Evolutionary conservation across 139 green algal genomes (phyloP).

Genomic region (Chlorella sp.): DNA sequence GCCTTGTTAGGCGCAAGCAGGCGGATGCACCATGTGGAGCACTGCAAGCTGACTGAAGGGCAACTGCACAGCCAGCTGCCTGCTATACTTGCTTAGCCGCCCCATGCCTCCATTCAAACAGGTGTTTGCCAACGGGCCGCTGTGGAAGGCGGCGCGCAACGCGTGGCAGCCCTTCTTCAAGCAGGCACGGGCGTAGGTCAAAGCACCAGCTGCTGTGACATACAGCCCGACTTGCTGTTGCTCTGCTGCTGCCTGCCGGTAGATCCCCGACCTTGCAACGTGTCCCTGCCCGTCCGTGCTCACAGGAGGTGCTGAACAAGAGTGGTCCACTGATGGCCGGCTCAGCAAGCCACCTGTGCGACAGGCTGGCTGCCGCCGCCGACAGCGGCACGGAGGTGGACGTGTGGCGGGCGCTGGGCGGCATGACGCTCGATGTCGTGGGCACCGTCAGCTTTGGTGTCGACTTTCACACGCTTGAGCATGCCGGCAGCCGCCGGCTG

Average conservation of each 20-base stretch:
- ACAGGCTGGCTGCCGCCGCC: conserved; percentile 38
- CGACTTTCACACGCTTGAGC: not conserved
- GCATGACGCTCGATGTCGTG: conserved; percentile 68
- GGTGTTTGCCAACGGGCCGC: not conserved
- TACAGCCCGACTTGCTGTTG: too few species aligned
- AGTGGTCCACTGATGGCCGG: conserved; percentile 45
- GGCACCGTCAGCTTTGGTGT: conserved; percentile 59
- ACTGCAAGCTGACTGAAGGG: not conserved
- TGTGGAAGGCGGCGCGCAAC: not conserved
- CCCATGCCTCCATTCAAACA: not conserved
- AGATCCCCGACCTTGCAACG: too few species aligned
- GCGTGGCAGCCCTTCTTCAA: conserved; percentile 9
- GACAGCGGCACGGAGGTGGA: conserved; percentile 42
- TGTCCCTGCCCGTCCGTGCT: too few species aligned
- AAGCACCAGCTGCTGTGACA: too few species aligned
- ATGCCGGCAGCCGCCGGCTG: too few species aligned
- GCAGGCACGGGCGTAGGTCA: not conserved
- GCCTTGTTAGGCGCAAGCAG: too few species aligned
- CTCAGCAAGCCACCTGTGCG: conserved; percentile 43
- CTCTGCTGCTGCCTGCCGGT: too few species aligned
- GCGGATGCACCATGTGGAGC: not conserved
- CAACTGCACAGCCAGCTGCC: too few species aligned
- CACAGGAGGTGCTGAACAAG: not conserved
- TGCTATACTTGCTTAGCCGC: too few species aligned
- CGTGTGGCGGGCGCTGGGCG: conserved; percentile 53